These are phyloP conservation scores for Fusarium cicatricum DNA, from an alignment of 2,329 filamentous ascomycete genomes.

Conservation along the genomic window DNA sequence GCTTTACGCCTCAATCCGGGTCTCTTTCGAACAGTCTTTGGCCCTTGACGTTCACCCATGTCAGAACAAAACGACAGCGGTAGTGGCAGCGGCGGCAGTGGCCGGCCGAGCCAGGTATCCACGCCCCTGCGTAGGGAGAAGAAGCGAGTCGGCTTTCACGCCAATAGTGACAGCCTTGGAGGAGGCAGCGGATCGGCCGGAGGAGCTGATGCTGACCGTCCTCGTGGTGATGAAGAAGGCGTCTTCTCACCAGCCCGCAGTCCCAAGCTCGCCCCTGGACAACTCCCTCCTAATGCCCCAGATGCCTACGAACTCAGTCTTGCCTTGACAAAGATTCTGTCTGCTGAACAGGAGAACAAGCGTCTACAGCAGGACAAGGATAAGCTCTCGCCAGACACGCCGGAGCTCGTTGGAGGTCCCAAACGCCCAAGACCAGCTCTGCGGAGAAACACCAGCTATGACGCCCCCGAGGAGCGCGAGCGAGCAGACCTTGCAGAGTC, in stretches of 20 bases:
- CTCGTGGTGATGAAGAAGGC: conserved; percentile 24
- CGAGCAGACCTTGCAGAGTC: conserved; percentile 52
- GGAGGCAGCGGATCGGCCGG: conserved; percentile 8
- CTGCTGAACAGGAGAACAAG: conserved; percentile 43
- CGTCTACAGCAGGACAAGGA: conserved; percentile 22
- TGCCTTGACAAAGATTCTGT: conserved; percentile 51
- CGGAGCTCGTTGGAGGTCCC: conserved; percentile 20
- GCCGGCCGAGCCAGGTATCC: conserved; percentile 40
- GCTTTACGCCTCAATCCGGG: neutral
- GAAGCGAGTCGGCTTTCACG: conserved; percentile 52
- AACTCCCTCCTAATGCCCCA: conserved; percentile 46
- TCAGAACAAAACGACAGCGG: conserved; percentile 39
- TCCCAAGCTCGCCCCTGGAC: conserved; percentile 37
- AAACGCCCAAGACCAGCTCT: conserved; percentile 49
- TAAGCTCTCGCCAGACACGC: conserved; percentile 16
- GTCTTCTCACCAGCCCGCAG: conserved; percentile 41
- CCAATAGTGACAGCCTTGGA: conserved; percentile 41
- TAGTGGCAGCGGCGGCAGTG: conserved; percentile 26
- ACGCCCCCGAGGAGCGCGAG: conserved; percentile 51
- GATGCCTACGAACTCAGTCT: conserved; percentile 51
- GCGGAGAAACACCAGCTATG: conserved; percentile 55
- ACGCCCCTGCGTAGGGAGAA: conserved; percentile 49
- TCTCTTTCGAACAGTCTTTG: neutral
- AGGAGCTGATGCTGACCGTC: conserved; percentile 9
- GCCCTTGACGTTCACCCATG: conserved; percentile 23